Evolutionary conservation across 441 rosid species (phyloP).

Genomic region (Erysimum cheiri): DNA sequence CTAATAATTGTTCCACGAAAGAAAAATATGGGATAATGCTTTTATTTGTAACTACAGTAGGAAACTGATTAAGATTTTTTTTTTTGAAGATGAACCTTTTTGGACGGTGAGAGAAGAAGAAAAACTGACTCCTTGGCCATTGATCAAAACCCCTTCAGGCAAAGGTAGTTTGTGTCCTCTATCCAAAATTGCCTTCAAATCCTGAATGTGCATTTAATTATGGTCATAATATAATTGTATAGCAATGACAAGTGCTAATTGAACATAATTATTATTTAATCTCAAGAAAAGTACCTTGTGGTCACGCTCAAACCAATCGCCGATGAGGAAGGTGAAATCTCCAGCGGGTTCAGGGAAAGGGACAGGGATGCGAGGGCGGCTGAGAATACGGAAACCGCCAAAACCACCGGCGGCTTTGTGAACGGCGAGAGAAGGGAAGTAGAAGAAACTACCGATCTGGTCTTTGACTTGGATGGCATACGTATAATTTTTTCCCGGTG

Average conservation of each 20-base stretch:
- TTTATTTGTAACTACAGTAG: background rate
- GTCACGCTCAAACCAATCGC: slow-evolving; percentile 62
- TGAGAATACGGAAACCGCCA: slow-evolving; percentile 63
- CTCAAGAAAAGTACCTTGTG: slow-evolving; percentile 48
- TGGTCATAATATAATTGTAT: background rate
- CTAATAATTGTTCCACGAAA: slow-evolving; percentile 31
- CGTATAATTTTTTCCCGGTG: slow-evolving; percentile 70
- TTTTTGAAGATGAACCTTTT: slow-evolving; percentile 48
- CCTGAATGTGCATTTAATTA: slow-evolving; percentile 34
- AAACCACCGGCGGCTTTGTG: slow-evolving; percentile 74
- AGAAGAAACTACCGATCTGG: slow-evolving; percentile 69
- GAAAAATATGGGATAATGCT: background rate
- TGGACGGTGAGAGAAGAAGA: slow-evolving; percentile 54
- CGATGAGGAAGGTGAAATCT: slow-evolving; percentile 63
- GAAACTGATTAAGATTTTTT: too few relatives aligned
- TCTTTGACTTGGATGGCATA: slow-evolving; percentile 66
- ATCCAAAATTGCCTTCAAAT: slow-evolving; percentile 51
- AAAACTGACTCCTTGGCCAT: slow-evolving; percentile 57
- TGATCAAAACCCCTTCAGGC: slow-evolving; percentile 61
- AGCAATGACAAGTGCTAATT: background rate
- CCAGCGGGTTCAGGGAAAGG: slow-evolving; percentile 72
- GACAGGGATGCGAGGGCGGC: slow-evolving; percentile 70
- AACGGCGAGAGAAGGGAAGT: slow-evolving; percentile 64
- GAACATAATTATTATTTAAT: background rate
- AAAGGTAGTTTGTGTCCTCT: slow-evolving; percentile 56